Conservation (phyloP, 306 rosid species). For the Abrus pulchellus region DNA sequence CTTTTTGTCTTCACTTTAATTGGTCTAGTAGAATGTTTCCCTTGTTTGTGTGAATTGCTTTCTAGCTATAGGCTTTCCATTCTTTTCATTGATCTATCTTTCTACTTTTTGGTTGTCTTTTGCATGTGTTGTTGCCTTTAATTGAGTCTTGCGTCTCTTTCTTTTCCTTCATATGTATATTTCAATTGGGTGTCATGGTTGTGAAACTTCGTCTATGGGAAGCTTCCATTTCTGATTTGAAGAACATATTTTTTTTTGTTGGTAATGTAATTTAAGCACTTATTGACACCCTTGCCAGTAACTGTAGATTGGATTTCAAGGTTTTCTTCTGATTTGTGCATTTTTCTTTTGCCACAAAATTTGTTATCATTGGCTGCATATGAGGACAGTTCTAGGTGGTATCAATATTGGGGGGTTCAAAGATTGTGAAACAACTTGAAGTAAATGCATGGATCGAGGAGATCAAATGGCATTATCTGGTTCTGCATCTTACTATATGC, state of each 20-base stretch:
- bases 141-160: constrained; percentile 41
- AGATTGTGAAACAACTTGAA: constrained; percentile 42
- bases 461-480: constrained; percentile 88
- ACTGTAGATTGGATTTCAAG: constrained; percentile 36
- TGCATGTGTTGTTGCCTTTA: constrained; percentile 42
- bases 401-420: constrained; percentile 36
- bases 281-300: constrained; percentile 13
- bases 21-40: constrained; percentile 49
- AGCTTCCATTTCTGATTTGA: constrained; percentile 31
- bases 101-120: constrained; percentile 41
- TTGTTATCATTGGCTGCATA: constrained; percentile 42
- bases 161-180: constrained; percentile 45
- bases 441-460: constrained; percentile 97
- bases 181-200: constrained; percentile 23
- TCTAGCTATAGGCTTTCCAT: constrained; percentile 45
- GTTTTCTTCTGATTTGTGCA: constrained; percentile 43
- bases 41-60: constrained; percentile 46
- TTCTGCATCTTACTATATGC: constrained; percentile 80
- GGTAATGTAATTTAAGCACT: constrained; percentile 4
- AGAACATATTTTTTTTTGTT: constrained; percentile 20
- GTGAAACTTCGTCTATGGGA: constrained; percentile 28
- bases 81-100: constrained; percentile 43
- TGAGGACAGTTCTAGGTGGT: constrained; percentile 53
- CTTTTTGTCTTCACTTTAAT: constrained; percentile 62
- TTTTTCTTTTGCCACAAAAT: constrained; percentile 15